Evolutionary conservation across 139 green algal species (phyloP), one percentile per base, ranked within the genome.

Genomic region (Eudorina sp.): DNA sequence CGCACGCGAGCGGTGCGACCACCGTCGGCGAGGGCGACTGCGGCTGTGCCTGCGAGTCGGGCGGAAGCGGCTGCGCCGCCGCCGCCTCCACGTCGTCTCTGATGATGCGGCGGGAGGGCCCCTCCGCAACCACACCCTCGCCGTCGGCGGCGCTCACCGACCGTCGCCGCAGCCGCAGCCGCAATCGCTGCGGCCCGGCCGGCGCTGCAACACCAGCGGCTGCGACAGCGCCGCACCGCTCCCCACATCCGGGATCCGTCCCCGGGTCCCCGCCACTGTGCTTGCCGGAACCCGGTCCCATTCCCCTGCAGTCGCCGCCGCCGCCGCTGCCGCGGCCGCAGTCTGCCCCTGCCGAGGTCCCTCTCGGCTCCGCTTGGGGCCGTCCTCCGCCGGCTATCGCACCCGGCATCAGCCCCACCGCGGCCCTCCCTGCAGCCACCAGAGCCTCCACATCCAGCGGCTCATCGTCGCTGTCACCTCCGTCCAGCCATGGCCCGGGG

Each of bases 361-460:
- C 14, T 1, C n/a, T n/a, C n/a, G n/a, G n/a, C n/a, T n/a, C n/a
- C n/a, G n/a, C n/a, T n/a, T n/a, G n/a, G n/a, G n/a, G n/a, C n/a
- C n/a, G n/a, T n/a, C n/a, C n/a, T n/a, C n/a, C n/a, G n/a, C n/a
- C n/a, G n/a, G n/a, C n/a, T n/a, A 18, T 45, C 45, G 64, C 64
- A 13, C 0, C 4, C 64, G 64, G 13, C 64, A 23, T 8, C 69
- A 46, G 36, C 69, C 36, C 73, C 29, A 29, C 73, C n/a, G 73
- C 73, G 9, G 75, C 75, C 48, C 75, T 36, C 18, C 75, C 75
- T 23, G 75, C 46, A 1, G 75, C 75, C 48, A 83, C 29, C 31
- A 83, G n/a, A 1, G 75, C 75, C 31, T 68, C 75, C 7, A 68
- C 48, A 31, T 83, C 75, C 31, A 83, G 8, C n/a, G 38, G n/a